Base-by-base conservation (phyloP, 768 basidiomycete species). In the Rhodotorula graminis region DNA sequence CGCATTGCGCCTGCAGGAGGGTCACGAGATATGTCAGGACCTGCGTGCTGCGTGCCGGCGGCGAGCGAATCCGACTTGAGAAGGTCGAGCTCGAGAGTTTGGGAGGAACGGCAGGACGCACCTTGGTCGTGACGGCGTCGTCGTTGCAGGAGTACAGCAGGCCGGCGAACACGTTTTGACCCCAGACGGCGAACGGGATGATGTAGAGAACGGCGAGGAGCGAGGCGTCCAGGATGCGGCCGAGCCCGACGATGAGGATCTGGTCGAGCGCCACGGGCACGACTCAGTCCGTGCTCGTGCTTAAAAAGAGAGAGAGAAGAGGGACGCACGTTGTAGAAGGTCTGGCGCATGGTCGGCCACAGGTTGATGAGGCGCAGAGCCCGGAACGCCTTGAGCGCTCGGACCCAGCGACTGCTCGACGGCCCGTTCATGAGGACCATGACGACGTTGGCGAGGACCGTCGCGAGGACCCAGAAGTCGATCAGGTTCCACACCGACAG, bases 401-500 rank as follows among this genome's bases (percentile, higher is more conserved):
- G 85, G 4, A 92, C 91, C 64, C 90, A 82, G 63, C 90, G 85
- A 72, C 91, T 93, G 78, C 69, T 69, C 4, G 55, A 66, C 27
- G 61, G 57, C 1, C 50, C 64, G 37, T 47, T 65, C 18, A 53
- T 31, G 37, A 77, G 63, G 4, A 75, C 37, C 3, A 73, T 69
- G 50, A 59, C 60, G 58, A 78, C 42, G 64, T 77, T 80, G 69
- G 77, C 69, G 21, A 78, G n/a, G 25, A 78, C 67, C 46, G 78
- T 79, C 44, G 95, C 81, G 83, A 97, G 86, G 79, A 97, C 89
- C 55, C 47, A 80, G 76, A 94, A 88, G 81, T 97, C 95, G 69
- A 97, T 82, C 77, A 89, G 81, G 80, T 97, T 97, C 93, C 93
- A 97, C 15, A 93, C 88, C 72, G 90, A 91, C 40, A 88, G 88